A percentile compares a stretch with the other conserved stretches of the same genome.
phyloP scores from a whole-genome alignment of 306 rosid species.

The Gillenia trifoliata region DNA sequence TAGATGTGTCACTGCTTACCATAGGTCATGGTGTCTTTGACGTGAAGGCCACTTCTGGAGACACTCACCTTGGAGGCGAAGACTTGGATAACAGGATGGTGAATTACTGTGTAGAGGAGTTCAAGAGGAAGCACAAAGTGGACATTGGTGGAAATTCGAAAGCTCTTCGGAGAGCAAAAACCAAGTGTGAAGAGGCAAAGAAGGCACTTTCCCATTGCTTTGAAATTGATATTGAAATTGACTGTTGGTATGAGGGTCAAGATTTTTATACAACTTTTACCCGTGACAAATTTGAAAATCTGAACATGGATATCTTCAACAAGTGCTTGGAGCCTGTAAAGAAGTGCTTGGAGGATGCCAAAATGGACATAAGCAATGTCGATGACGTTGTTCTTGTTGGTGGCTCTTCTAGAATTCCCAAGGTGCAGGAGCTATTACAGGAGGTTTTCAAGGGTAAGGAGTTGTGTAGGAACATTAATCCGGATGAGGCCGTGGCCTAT shows the following conservation, averaged over 20 bases:
- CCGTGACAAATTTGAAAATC: not conserved
- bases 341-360: slow-evolving; percentile 9
- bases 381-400: slow-evolving; percentile 9
- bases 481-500: slow-evolving; percentile 5
- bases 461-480: not conserved
- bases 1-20: slow-evolving; percentile 8
- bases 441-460: slow-evolving; percentile 2
- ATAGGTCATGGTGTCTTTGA: slow-evolving; percentile 1
- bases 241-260: not conserved
- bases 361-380: not conserved
- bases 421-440: not conserved
- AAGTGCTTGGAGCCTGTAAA: not conserved
- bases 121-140: not conserved
- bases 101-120: not conserved
- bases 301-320: not conserved
- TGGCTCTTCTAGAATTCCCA: slow-evolving; percentile 10
- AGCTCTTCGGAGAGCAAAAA: slow-evolving; percentile 1
- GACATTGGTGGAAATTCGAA: not conserved
- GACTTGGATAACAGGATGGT: slow-evolving; percentile 6
- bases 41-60: slow-evolving; percentile 12
- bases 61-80: slow-evolving; percentile 12
- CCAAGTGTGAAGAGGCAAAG: slow-evolving; percentile 1
- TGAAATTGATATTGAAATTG: slow-evolving; percentile 1
- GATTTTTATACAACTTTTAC: not conserved
- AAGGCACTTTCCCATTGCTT: not conserved